Base-by-base conservation (phyloP, 1,139 yeast species). In the Wickerhamiella pararugosa region DNA sequence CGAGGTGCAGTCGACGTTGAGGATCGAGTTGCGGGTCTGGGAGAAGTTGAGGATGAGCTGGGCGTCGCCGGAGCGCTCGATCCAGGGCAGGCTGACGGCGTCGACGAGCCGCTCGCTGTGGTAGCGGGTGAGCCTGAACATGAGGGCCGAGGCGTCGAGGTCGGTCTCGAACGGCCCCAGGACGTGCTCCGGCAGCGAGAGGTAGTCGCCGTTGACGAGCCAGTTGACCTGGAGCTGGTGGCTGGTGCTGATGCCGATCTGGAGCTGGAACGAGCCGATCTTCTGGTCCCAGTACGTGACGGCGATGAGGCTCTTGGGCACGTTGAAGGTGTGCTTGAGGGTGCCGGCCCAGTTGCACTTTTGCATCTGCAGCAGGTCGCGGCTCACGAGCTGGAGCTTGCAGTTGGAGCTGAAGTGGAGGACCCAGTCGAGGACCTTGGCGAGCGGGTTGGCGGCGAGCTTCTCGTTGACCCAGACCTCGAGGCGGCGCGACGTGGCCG, bases 351-450 rank as follows among this genome's bases (percentile, higher is more conserved):
- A 81, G 37, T 73, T 66, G 30, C 78, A 74, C 45, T 64, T 61
- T 44, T 70, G 65, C 45, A 80, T 61, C 25, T 68, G 70, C 30
- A 69, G 65, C 42, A 86, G 61, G 53, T 82, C 90, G 36, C 73
- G 67, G 47, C 82, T 77, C 15, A 86, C 65, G 45, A 79, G 63
- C 50, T 80, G 76, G 29, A 87, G 65, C 56, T 83, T 83, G 61
- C 80, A 78, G 27, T 83, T 76, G 29, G 78, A 71, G 8, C 90
- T 69, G 56, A 80, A 83, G 49, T 73, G 70, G 51, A 80, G 81
- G 45, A 87, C 63, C 45, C 83, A 67, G 34, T 72, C 76, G 55
- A 82, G 78, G 25, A 84, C 64, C 1, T 79, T 79, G 1, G 58
- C 53, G 26, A 87, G 65, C 1, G 78, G 75, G 39, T 65, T 66